Evolutionary conservation across 176 grass and related monocot species (phyloP).

Genomic region (Lolium multiflorum): DNA sequence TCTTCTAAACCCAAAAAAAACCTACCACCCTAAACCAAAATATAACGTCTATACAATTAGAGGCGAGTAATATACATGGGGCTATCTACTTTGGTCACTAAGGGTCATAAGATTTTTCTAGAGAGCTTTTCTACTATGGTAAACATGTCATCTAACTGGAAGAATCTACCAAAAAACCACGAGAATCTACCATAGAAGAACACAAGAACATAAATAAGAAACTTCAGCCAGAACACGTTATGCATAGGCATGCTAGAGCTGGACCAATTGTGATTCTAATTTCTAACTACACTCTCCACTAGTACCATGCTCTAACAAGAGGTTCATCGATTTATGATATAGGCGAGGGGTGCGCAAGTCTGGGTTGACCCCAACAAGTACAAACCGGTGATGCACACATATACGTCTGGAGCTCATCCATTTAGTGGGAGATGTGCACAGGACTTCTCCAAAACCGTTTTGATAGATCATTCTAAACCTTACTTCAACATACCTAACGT

Average conservation of each 20-base stretch:
- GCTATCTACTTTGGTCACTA: not conserved
- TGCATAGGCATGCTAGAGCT: not conserved
- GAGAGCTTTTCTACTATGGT: constrained; percentile 10
- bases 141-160: constrained; percentile 9
- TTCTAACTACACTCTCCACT: constrained; percentile 28
- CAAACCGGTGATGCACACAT: too few relatives aligned
- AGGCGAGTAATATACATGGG: constrained; percentile 24
- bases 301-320: constrained; percentile 2
- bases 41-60: not conserved
- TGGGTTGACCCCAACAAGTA: not conserved
- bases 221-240: constrained; percentile 30
- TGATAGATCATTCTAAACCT: not conserved
- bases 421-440: not conserved
- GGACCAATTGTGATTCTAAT: constrained; percentile 10
- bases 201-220: constrained; percentile 16
- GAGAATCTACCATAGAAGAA: constrained; percentile 12
- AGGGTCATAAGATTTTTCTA: not conserved
- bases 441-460: not conserved
- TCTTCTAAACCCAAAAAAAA: not conserved
- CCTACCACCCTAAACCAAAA: constrained; percentile 11
- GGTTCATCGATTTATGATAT: constrained; percentile 26
- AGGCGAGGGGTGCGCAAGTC: not conserved
- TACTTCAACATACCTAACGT: too few relatives aligned
- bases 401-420: not conserved
- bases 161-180: not conserved